Base-by-base conservation (phyloP, 1,284 basidiomycete genomes). In the Melanopsichium pennsylvanicum region DNA sequence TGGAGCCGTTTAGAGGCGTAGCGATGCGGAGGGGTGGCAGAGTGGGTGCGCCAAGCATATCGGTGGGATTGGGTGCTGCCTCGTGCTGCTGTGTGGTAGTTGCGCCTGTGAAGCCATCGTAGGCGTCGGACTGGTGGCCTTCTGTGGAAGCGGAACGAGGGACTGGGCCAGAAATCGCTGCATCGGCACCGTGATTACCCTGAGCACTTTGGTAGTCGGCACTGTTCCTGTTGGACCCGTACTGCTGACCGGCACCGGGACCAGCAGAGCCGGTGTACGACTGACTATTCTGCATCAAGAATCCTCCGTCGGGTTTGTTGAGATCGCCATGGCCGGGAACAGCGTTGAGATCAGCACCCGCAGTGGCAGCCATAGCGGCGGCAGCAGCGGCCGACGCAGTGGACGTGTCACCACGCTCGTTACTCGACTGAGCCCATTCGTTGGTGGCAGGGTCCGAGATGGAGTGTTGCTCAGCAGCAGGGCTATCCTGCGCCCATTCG, bases 21-120 rank as follows among this genome's bases (percentile, higher is more conserved):
- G 70, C 55, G 1, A 62, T 61, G 32, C 59, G 59, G 4, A 73
- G 48, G 6, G 70, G 70, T 4, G 70, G 70, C n/a, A 73, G 61
- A 21, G 43, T 59, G 2, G 70, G 70, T 9, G 70, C 67, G 16
- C 52, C 67, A 6, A 69, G 56, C 44, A 45, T 64, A 8, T 33
- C 26, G 23, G 48, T 42, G 18, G 48, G 25, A 29, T 39, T 35
- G 12, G 50, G 16, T 25, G 42, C 26, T 16, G 41, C 13, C 10
- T 39, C 35, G n/a, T 26, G 29, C 10, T 60, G 62, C 4, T 36
- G 18, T n/a, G 41, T 19, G 22, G 45, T 37, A 35, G 9, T 44
- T 9, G 36, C 23, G 8, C 39, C 37, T 4, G 52, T 40, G 42
- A 61, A 66, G n/a, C 54, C 61, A 32, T 70, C 68, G 35, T 70